These are phyloP conservation scores for Arachnomyces sp. DNA, from an alignment of 2,329 filamentous ascomycete genomes.

Conservation along the genomic window DNA sequence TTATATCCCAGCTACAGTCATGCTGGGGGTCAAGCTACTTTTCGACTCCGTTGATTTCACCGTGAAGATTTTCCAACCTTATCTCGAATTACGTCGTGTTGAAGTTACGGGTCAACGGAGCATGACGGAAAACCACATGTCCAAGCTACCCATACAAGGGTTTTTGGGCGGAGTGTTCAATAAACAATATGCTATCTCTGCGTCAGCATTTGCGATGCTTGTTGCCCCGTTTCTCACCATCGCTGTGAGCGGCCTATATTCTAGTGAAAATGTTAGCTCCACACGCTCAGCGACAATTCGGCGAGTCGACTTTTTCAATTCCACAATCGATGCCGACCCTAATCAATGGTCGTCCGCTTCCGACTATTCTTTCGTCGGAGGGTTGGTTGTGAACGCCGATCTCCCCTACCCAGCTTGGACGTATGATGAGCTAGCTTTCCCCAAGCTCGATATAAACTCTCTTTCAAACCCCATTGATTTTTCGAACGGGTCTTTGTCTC, in stretches of 20 bases:
- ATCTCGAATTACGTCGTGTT: conserved; percentile 9
- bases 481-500: conserved; percentile 4
- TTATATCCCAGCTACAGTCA: conserved; percentile 15
- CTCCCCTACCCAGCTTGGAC: conserved; percentile 26
- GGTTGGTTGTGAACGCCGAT: conserved; percentile 20
- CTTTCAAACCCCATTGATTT: background rate
- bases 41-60: conserved; percentile 13
- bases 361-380: conserved; percentile 12
- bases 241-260: conserved; percentile 12
- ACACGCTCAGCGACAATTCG: too few relatives aligned
- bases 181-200: conserved; percentile 9
- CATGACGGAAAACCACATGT: conserved; percentile 15
- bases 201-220: conserved; percentile 11
- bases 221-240: conserved; percentile 12
- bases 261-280: conserved; percentile 6
- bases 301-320: too few relatives aligned
- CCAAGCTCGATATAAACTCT: conserved; percentile 6
- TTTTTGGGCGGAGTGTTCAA: conserved; percentile 43
- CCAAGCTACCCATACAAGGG: conserved; percentile 37
- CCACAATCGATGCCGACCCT: conserved; percentile 16
- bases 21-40: conserved; percentile 13
- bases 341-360: conserved; percentile 16
- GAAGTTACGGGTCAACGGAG: conserved; percentile 7
- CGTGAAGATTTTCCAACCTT: conserved; percentile 15
- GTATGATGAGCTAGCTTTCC: conserved; percentile 22